These are phyloP conservation scores for Picochlorum sp. DNA, from an alignment of 139 green algal species.

Conservation along the genomic window DNA sequence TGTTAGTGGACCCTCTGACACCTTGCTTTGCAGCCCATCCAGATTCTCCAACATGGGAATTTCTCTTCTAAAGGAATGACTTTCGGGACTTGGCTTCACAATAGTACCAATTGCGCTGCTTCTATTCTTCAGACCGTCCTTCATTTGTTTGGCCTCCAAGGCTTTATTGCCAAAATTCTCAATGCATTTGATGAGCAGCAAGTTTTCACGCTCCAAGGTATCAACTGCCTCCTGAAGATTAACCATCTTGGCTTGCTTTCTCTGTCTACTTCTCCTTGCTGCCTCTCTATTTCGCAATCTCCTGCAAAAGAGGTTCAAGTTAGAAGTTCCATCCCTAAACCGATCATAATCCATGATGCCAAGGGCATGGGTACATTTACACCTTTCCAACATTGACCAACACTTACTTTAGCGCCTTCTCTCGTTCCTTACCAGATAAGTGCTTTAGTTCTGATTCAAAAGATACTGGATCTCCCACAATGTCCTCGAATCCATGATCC, in stretches of 20 bases:
- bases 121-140: not conserved
- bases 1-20: too few relatives aligned
- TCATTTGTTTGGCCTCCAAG: slow-evolving; percentile 2
- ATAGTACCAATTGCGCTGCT: too few relatives aligned
- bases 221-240: slow-evolving; percentile 1
- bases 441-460: not conserved
- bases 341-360: too few relatives aligned
- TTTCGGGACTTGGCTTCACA: not conserved
- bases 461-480: not conserved
- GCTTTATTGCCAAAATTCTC: slow-evolving; percentile 18
- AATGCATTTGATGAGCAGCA: slow-evolving; percentile 23
- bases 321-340: too few relatives aligned
- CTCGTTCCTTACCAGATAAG: slow-evolving; percentile 8
- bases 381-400: too few relatives aligned
- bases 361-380: too few relatives aligned
- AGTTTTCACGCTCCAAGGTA: slow-evolving; percentile 12
- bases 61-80: not conserved
- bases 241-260: slow-evolving; percentile 13
- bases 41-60: not conserved
- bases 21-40: not conserved
- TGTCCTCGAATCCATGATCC: not conserved
- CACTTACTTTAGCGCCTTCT: slow-evolving; percentile 8
- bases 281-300: slow-evolving; percentile 22
- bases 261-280: slow-evolving; percentile 13
- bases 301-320: slow-evolving; percentile 2